Percentiles rank a stretch among this genome's conserved stretches.
Evolutionary conservation across 1,284 basidiomycete genomes (phyloP).

Genomic region (Malassezia nana): DNA sequence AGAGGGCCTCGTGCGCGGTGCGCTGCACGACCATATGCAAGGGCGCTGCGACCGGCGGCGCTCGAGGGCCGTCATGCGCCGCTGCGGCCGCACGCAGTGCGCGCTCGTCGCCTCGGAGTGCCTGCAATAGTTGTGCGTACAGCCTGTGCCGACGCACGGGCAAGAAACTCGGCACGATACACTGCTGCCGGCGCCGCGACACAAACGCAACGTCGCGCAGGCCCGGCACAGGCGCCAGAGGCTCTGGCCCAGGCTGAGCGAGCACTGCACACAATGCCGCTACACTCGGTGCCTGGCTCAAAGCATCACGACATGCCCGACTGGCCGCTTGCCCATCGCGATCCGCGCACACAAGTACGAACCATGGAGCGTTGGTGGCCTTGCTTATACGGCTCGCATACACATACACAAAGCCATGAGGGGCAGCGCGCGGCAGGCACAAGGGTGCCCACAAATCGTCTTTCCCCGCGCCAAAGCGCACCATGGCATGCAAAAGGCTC

Average conservation of each 20-base stretch:
- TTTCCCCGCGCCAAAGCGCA: slow-evolving; percentile 57
- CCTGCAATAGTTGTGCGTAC: slow-evolving; percentile 5
- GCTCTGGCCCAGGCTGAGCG: slow-evolving; percentile 40
- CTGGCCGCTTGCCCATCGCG: slow-evolving; percentile 27
- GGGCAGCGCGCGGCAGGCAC: slow-evolving; percentile 88
- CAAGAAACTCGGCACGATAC: neutral
- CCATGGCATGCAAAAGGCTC: slow-evolving; percentile 48
- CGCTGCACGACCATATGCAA: slow-evolving; percentile 56
- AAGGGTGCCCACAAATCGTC: slow-evolving; percentile 81
- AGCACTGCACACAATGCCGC: neutral
- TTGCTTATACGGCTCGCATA: slow-evolving; percentile 66
- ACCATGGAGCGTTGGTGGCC: slow-evolving; percentile 18
- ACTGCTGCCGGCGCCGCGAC: slow-evolving; percentile 54
- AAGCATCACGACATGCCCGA: slow-evolving; percentile 16
- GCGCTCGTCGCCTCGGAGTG: neutral
- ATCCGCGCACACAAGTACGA: slow-evolving; percentile 40
- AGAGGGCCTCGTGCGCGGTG: slow-evolving; percentile 70
- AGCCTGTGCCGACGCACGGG: neutral
- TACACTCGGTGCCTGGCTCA: neutral
- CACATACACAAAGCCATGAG: slow-evolving; percentile 80
- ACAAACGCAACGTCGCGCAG: slow-evolving; percentile 91
- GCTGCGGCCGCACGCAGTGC: neutral
- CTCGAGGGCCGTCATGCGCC: neutral
- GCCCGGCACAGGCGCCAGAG: slow-evolving; percentile 66
- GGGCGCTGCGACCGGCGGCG: neutral